Conservation (phyloP, 1,139 yeast species). For the Chernovozyma aurita region DNA sequence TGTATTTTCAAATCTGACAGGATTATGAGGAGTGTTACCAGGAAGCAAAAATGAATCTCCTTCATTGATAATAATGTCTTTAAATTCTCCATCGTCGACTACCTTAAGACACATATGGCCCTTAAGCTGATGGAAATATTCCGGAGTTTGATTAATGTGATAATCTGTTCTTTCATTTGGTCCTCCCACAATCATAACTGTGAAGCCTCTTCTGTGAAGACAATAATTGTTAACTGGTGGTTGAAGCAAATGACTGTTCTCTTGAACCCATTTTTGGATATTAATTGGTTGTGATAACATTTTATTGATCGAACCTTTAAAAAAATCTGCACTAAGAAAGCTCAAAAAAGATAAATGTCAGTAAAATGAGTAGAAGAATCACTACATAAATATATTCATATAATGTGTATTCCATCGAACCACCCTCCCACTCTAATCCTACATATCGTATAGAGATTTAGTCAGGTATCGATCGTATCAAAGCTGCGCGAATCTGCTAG, state of each 20-base stretch:
- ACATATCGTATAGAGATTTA: too few relatives aligned
- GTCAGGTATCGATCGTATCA: too few relatives aligned
- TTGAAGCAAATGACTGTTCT: constrained; percentile 67
- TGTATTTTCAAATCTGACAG: constrained; percentile 80
- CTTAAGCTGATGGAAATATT: constrained; percentile 83
- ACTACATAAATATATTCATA: too few relatives aligned
- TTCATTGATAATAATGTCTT: constrained; percentile 70
- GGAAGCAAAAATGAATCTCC: constrained; percentile 88
- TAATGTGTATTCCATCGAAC: too few relatives aligned
- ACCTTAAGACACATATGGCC: constrained; percentile 83
- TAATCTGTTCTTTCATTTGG: constrained; percentile 93
- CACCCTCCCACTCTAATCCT: too few relatives aligned
- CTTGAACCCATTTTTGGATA: constrained; percentile 74
- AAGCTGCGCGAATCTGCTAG: too few relatives aligned
- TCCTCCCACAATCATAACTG: constrained; percentile 93
- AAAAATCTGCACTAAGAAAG: too few relatives aligned
- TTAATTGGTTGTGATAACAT: constrained; percentile 73
- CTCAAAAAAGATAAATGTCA: too few relatives aligned
- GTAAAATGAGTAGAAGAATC: too few relatives aligned
- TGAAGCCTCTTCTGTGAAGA: constrained; percentile 85
- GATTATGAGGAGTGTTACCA: constrained; percentile 83
- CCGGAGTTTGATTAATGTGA: constrained; percentile 92
- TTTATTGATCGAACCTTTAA: too few relatives aligned
- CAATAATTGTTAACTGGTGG: constrained; percentile 94
- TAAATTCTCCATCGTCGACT: constrained; percentile 73